phyloP scores from a whole-genome alignment of 2,329 filamentous ascomycete species.

The Neopestalotiopsis sp. region DNA sequence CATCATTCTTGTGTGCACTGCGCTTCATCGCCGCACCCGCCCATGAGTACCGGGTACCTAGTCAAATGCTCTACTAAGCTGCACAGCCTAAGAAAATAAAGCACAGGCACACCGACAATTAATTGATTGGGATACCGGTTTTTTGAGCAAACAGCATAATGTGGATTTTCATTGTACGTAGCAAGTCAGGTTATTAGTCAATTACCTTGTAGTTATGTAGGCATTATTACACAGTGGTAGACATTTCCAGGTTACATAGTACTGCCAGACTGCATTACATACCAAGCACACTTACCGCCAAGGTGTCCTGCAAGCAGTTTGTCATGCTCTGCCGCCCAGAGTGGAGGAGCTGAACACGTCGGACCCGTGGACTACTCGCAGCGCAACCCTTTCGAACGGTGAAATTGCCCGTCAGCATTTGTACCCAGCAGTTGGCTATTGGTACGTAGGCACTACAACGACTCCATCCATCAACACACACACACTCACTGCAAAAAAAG shows the following conservation, averaged over 20 bases:
- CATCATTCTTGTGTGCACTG: no score
- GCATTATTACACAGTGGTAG: no score
- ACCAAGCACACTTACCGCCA: not conserved
- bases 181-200: not conserved
- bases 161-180: not conserved
- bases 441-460: not conserved
- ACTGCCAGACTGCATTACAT: not conserved
- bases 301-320: not conserved
- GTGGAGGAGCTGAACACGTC: constrained; percentile 1
- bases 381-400: not conserved
- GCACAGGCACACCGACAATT: not conserved
- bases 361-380: not conserved
- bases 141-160: no score
- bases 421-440: not conserved
- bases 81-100: not conserved
- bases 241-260: not conserved
- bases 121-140: not conserved
- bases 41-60: no score
- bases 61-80: not conserved
- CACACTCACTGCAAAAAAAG: not conserved
- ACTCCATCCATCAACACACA: not conserved
- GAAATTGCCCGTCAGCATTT: constrained; percentile 2
- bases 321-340: not conserved
- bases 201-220: not conserved
- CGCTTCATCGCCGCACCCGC: no score